These are phyloP conservation scores for Neurospora sp. DNA, from an alignment of 495 filamentous ascomycete genomes.

Conservation along the genomic window DNA sequence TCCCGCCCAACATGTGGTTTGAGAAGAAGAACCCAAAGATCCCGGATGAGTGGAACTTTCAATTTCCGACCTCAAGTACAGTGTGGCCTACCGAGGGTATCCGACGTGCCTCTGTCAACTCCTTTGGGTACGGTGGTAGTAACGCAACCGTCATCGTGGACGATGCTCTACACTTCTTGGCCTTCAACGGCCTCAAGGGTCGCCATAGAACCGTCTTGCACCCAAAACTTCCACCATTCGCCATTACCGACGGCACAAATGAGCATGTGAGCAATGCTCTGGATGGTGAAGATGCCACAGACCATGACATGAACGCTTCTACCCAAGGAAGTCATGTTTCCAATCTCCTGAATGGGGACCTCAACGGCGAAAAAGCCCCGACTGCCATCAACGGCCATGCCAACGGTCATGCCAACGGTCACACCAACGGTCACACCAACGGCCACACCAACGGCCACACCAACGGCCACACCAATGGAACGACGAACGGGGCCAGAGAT, in stretches of 20 bases:
- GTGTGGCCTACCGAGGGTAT: conserved; percentile 1
- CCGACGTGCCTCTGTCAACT: conserved; percentile 6
- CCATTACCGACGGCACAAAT: too few relatives aligned
- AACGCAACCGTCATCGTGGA: conserved; percentile 8
- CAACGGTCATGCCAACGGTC: too few relatives aligned
- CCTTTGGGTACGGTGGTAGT: conserved; percentile 8
- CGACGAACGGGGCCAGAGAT: too few relatives aligned
- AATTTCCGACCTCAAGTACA: too few relatives aligned
- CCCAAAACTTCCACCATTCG: too few relatives aligned
- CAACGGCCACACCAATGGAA: too few relatives aligned
- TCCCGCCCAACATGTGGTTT: conserved; percentile 35
- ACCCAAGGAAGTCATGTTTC: conserved; percentile 11
- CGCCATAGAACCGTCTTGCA: too few relatives aligned
- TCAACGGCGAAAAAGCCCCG: too few relatives aligned
- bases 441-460: too few relatives aligned
- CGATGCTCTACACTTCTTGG: conserved; percentile 2
- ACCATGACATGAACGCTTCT: background rate
- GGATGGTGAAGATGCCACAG: background rate
- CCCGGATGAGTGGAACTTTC: conserved; percentile 1
- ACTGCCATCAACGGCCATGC: too few relatives aligned
- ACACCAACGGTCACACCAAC: too few relatives aligned
- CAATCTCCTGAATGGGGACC: background rate
- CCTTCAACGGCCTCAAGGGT: background rate
- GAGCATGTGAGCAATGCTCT: background rate
- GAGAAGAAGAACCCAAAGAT: conserved; percentile 38